Base-by-base conservation (phyloP, 108 stramenopile genomes). In the Cyclostephanos tholiformis region DNA sequence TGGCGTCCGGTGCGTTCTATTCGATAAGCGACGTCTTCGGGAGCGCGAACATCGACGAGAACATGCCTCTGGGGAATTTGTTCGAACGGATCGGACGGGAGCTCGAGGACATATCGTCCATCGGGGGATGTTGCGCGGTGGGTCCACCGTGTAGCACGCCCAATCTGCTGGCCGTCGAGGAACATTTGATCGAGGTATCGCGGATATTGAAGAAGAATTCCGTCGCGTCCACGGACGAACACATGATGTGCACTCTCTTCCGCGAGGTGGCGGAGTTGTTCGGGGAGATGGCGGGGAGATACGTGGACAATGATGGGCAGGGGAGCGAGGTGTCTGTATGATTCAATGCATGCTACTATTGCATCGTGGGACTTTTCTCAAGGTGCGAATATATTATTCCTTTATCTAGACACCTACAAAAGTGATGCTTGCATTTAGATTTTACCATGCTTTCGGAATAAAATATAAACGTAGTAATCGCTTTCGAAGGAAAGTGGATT, bases 211-310 rank as follows among this genome's bases (percentile, higher is more conserved):
- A 80, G 63, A 80, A 71, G 75, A 82, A 82, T 68, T 71, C 69
- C 26, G 81, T 82, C 29, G 81, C 81, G 51, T 64, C 74, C 53
- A 82, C 81, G 17, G 81, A 82, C 72, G 81, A 82, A 49, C 81
- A 82, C 68, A 82, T 82, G 74, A 82, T 82, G 81, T 71, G 70
- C 46, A 76, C 81, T 10, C 29, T 82, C 50, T 82, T 82, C 68
- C 71, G 71, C 26, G 81, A 82, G 71, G 81, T 82, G 57, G 74
- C 81, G 65, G 81, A 75, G 60, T 57, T 82, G 60, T 82, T 82
- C 63, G 69, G 81, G 61, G 69, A 67, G 66, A 82, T 82, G 81
- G 81, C 74, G 4, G 71, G 65, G 41, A 55, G 58, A 32, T 82
- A 82, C 69, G 61, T 76, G 5, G 79, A 80, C 39, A 61, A 75